Percentiles rank a stretch among this genome's conserved stretches.
These are phyloP conservation scores for Lepidium africanum DNA, from an alignment of 345 rosid genomes.

Conservation along the genomic window DNA sequence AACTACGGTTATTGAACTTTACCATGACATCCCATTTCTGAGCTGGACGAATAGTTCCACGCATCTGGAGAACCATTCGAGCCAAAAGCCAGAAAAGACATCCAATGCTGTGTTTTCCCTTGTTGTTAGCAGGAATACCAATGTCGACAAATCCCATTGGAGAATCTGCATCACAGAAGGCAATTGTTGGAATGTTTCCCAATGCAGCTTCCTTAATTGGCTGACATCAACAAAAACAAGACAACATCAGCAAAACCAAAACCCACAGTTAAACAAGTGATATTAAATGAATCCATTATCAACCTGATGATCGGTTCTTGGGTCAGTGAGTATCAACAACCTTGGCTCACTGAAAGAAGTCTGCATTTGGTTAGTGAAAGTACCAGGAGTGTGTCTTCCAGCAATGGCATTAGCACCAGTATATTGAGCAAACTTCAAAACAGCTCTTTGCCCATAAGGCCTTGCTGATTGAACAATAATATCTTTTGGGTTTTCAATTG, in stretches of 20 bases:
- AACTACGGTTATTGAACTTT: not conserved
- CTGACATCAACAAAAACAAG: slow-evolving; percentile 26
- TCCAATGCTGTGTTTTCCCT: slow-evolving; percentile 89
- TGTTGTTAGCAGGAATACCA: slow-evolving; percentile 89
- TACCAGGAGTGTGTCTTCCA: slow-evolving; percentile 95
- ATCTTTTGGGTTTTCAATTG: slow-evolving; percentile 70
- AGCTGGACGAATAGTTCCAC: slow-evolving; percentile 68
- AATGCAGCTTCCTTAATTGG: slow-evolving; percentile 90
- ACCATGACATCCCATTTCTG: slow-evolving; percentile 80
- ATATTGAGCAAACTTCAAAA: slow-evolving; percentile 73
- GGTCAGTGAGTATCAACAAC: slow-evolving; percentile 80
- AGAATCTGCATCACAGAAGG: slow-evolving; percentile 88
- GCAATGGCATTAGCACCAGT: slow-evolving; percentile 83
- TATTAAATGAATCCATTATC: not conserved
- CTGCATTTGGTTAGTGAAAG: slow-evolving; percentile 84
- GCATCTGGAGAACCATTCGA: slow-evolving; percentile 89
- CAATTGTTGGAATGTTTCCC: slow-evolving; percentile 83
- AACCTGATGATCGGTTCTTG: slow-evolving; percentile 93
- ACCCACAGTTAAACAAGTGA: not conserved
- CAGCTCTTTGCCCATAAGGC: slow-evolving; percentile 93
- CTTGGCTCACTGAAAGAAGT: slow-evolving; percentile 82
- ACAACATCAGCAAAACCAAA: not conserved
- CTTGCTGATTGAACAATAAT: slow-evolving; percentile 89
- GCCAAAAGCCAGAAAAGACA: slow-evolving; percentile 82
- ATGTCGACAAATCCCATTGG: slow-evolving; percentile 81